These are phyloP conservation scores for Elsinoe perseae DNA, from an alignment of 2,329 filamentous ascomycete genomes.

Conservation along the genomic window DNA sequence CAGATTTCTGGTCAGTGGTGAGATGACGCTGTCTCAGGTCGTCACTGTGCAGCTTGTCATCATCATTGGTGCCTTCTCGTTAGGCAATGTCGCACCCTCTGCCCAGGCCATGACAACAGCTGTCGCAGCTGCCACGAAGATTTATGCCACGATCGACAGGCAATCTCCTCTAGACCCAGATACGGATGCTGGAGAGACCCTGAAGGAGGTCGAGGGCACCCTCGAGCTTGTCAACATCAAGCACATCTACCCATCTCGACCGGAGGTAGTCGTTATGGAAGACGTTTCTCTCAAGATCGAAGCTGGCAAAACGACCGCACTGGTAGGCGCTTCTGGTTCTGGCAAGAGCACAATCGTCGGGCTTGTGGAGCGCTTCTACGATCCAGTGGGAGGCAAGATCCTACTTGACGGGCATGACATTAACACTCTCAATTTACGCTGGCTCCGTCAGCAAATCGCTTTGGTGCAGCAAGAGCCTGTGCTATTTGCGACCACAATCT, in stretches of 20 bases:
- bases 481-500: constrained; percentile 83
- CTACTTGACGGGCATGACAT: constrained; percentile 78
- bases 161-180: constrained; percentile 74
- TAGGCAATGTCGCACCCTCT: constrained; percentile 82
- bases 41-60: constrained; percentile 83
- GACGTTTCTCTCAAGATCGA: constrained; percentile 72
- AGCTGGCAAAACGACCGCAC: constrained; percentile 82
- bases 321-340: constrained; percentile 89
- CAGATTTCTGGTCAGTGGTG: constrained; percentile 59
- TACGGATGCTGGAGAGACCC: constrained; percentile 60
- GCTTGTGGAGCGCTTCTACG: constrained; percentile 88
- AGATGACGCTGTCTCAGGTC: constrained; percentile 60
- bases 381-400: constrained; percentile 72
- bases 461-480: constrained; percentile 90
- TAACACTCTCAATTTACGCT: constrained; percentile 71
- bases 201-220: constrained; percentile 65
- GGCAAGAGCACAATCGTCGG: constrained; percentile 94
- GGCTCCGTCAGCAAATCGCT: constrained; percentile 86
- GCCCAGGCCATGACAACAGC: constrained; percentile 77
- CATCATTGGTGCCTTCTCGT: constrained; percentile 85
- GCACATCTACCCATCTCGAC: constrained; percentile 89
- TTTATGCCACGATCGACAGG: constrained; percentile 89
- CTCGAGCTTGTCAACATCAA: constrained; percentile 77
- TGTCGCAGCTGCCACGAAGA: constrained; percentile 78
- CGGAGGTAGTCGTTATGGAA: constrained; percentile 83